A percentile compares a stretch with the other conserved stretches of the same genome.
These are phyloP conservation scores for Sicyos edulis DNA, from an alignment of 306 rosid genomes.

Conservation along the genomic window DNA sequence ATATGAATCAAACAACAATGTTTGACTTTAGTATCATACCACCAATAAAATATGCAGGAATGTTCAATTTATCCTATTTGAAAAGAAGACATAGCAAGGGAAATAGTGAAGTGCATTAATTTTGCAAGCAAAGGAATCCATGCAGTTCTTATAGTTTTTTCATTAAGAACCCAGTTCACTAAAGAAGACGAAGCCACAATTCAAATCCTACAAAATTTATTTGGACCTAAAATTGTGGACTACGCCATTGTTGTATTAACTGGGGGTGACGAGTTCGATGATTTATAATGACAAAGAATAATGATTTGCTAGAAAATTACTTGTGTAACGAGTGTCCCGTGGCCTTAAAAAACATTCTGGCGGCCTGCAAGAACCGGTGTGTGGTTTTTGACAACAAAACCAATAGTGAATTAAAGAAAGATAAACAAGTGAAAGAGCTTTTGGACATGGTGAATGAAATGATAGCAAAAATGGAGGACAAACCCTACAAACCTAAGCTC, in stretches of 20 bases:
- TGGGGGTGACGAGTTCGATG: not conserved
- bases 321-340: slow-evolving; percentile 45
- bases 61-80: no score
- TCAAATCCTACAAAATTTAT: slow-evolving; percentile 19
- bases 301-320: slow-evolving; percentile 44
- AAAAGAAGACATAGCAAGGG: no score
- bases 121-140: no score
- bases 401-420: slow-evolving; percentile 47
- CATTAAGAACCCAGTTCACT: slow-evolving; percentile 60
- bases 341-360: slow-evolving; percentile 60
- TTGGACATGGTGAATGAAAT: slow-evolving; percentile 44
- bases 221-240: no score
- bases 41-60: no score
- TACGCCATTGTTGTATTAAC: no score
- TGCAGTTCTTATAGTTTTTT: slow-evolving; percentile 52
- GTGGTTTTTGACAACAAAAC: slow-evolving; percentile 48
- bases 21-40: not conserved
- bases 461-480: slow-evolving; percentile 50
- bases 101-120: no score
- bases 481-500: slow-evolving; percentile 45
- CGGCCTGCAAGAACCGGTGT: slow-evolving; percentile 33
- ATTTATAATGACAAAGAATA: slow-evolving; percentile 32
- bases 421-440: slow-evolving; percentile 57
- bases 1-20: not conserved
- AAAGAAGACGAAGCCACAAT: slow-evolving; percentile 66